Evolutionary conservation across 2,329 filamentous ascomycete species (phyloP).

Genomic region (Cordyceps cateniannulata): DNA sequence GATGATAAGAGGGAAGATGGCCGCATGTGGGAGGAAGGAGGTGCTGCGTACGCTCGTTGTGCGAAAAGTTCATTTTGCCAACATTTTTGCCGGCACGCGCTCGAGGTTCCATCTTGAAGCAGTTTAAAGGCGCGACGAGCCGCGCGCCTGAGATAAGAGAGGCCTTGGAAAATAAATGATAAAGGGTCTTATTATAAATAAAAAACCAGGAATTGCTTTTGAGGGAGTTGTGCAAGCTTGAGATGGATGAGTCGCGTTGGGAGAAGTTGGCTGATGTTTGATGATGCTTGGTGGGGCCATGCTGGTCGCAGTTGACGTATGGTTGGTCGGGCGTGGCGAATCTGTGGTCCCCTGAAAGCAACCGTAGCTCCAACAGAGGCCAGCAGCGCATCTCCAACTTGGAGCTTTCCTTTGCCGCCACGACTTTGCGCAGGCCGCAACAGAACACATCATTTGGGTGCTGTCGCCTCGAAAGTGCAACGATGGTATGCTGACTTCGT

Average conservation of each 20-base stretch:
- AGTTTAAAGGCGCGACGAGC: not conserved
- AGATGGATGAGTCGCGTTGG: not conserved
- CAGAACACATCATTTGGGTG: not conserved
- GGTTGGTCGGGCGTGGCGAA: slow-evolving; percentile 25
- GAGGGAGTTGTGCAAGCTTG: not conserved
- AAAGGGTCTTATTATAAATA: not conserved
- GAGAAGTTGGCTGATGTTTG: slow-evolving; percentile 3
- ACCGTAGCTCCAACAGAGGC: slow-evolving; percentile 8
- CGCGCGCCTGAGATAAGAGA: not conserved
- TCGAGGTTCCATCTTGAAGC: slow-evolving; percentile 58
- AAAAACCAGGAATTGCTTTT: not conserved
- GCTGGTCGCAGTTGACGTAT: slow-evolving; percentile 2
- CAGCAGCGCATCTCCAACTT: slow-evolving; percentile 2
- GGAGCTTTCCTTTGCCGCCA: not conserved
- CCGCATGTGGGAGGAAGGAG: not conserved
- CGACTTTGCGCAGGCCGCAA: not conserved
- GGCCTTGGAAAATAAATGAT: not conserved
- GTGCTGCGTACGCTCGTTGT: slow-evolving; percentile 56
- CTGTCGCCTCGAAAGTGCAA: slow-evolving; percentile 1
- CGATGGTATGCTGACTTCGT: slow-evolving; percentile 21
- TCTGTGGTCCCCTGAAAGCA: slow-evolving; percentile 27
- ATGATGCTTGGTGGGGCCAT: not conserved
- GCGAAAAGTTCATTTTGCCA: slow-evolving; percentile 73
- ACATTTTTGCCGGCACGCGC: slow-evolving; percentile 74
- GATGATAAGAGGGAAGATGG: not conserved